Conservation (phyloP, 495 filamentous ascomycete genomes). For the Penicillium salamii region DNA sequence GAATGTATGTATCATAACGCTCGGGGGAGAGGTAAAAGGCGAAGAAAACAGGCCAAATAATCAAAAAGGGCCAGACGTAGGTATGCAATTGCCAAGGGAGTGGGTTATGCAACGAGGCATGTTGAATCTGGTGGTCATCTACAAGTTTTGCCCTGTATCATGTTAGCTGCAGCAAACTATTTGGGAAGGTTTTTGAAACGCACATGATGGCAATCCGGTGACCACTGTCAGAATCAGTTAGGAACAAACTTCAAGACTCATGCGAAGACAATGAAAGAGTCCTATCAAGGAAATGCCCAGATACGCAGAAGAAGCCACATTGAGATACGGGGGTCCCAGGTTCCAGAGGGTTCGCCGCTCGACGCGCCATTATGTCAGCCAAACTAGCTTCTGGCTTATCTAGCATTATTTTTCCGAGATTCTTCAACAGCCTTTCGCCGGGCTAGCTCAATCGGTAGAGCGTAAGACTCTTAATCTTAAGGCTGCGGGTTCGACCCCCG, state of each 20-base stretch:
- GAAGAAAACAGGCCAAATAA: constrained; percentile 89
- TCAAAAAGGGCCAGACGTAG: constrained; percentile 88
- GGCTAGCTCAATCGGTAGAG: constrained; percentile 62
- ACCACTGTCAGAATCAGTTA: constrained; percentile 35
- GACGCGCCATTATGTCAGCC: constrained; percentile 16
- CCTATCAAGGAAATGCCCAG: constrained; percentile 12
- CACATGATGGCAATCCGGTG: constrained; percentile 39
- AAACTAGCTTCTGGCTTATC: background rate
- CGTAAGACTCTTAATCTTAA: constrained; percentile 62
- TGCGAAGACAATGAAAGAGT: constrained; percentile 20
- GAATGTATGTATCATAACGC: constrained; percentile 84
- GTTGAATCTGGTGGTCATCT: constrained; percentile 83
- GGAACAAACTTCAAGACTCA: constrained; percentile 28
- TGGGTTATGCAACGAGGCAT: constrained; percentile 83
- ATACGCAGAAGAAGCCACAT: constrained; percentile 43
- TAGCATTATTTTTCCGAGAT: background rate
- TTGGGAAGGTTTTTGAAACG: constrained; percentile 12
- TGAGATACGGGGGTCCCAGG: constrained; percentile 31
- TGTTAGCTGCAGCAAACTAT: constrained; percentile 19
- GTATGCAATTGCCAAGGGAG: constrained; percentile 76
- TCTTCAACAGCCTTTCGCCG: constrained; percentile 19
- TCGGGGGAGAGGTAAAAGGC: constrained; percentile 77
- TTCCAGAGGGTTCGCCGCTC: constrained; percentile 37
- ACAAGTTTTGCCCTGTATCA: constrained; percentile 69
- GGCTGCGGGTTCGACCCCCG: constrained; percentile 58